Percentiles rank a stretch among this genome's conserved stretches.
Evolutionary conservation across 1,284 basidiomycete species (phyloP).

Genomic region (Somion occarium): DNA sequence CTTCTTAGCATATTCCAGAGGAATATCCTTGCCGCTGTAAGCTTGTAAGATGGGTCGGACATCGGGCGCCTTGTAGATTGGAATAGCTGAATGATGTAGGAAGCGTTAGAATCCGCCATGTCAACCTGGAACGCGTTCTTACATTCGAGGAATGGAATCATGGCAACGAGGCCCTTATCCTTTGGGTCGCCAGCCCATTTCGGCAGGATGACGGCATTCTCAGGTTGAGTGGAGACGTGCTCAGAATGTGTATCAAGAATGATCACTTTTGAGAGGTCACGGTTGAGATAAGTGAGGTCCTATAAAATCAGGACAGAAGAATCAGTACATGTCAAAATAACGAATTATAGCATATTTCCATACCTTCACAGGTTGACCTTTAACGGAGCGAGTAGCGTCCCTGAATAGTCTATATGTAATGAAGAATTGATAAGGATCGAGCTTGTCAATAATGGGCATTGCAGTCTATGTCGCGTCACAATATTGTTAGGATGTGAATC

Average conservation of each 20-base stretch:
- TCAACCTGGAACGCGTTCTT: slow-evolving; percentile 28
- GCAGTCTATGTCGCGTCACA: slow-evolving; percentile 88
- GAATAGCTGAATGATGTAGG: slow-evolving; percentile 58
- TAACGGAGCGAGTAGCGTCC: slow-evolving; percentile 79
- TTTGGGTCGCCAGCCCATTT: slow-evolving; percentile 84
- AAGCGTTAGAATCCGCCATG: not conserved
- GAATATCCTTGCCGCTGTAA: slow-evolving; percentile 86
- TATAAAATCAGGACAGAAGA: slow-evolving; percentile 32
- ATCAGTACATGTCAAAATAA: not conserved
- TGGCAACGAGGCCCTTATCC: slow-evolving; percentile 80
- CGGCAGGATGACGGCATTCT: slow-evolving; percentile 84
- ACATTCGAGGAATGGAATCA: slow-evolving; percentile 99
- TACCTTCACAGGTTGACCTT: slow-evolving; percentile 81
- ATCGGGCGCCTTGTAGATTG: slow-evolving; percentile 81
- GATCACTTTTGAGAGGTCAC: slow-evolving; percentile 89
- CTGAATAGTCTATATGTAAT: slow-evolving; percentile 89
- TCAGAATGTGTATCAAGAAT: slow-evolving; percentile 84
- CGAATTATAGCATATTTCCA: slow-evolving; percentile 8
- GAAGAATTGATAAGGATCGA: slow-evolving; percentile 91
- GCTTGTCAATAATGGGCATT: slow-evolving; percentile 85
- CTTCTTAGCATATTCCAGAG: slow-evolving; percentile 83
- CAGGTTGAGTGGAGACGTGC: slow-evolving; percentile 77
- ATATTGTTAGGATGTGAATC: slow-evolving; percentile 6
- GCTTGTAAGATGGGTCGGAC: slow-evolving; percentile 84
- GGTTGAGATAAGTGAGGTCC: slow-evolving; percentile 91